Evolutionary conservation across 768 basidiomycete species (phyloP), one percentile per base, ranked within the genome.

Genomic region (Panus rudis): DNA sequence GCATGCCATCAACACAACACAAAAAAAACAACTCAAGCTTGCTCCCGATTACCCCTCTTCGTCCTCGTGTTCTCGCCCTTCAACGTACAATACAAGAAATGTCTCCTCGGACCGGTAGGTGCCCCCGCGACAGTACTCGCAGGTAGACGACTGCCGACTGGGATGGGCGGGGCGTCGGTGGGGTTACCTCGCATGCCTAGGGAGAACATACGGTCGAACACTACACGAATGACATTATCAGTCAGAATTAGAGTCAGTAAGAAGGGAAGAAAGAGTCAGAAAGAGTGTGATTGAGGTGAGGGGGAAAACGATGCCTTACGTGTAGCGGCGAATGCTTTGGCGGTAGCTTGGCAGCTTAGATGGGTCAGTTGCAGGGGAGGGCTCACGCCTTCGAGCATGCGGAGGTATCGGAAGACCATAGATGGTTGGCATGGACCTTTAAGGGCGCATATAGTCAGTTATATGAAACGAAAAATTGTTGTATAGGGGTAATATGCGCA

Each of bases 391-490:
- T 97, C 92, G 10, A 97, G 72, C 62, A 83, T 84, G 35, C 92
- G 78, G 26, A 94, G 75, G 65, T 92, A 94, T 22, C 93, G 85
- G 58, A 83, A 92, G 19, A 92, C 86, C 84, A 93, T 91, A 24
- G 85, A 88, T 1, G 90, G 89, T 65, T 90, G 89, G 45, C 84
- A 86, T 2, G 87, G 86, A 5, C 85, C 83, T 87, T 39, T 16
- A n/a, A 32, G 38, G 16, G 8, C 23, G 37, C 6, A 24, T 27
- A 33, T 24, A 37, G 39, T 33, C 19, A 33, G 14, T 38, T 30
- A 28, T 20, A 26, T 21, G 35, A 17, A n/a, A 11, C 28, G 21
- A 31, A 34, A 42, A 19, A 19, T 20, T 14, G 23, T 23, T 42
- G 16, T 31, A 16, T 17, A 28, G 40, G 25, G 23, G 35, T 34